Evolutionary conservation across 306 rosid species (phyloP).

Genomic region (Geum urbanum): DNA sequence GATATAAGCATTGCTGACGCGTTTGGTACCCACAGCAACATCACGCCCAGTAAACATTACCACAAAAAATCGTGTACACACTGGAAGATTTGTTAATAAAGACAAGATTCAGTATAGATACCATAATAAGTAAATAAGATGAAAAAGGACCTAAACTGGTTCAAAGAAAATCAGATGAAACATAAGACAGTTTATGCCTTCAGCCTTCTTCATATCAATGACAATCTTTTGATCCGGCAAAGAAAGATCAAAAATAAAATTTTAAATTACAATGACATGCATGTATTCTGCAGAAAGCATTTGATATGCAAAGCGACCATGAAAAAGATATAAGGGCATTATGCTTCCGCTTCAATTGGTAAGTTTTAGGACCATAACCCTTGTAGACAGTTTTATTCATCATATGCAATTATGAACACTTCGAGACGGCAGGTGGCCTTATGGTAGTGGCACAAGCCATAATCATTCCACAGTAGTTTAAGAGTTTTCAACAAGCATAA

Average conservation of each 20-base stretch:
- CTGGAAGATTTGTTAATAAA: conserved; percentile 37
- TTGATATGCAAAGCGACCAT: conserved; percentile 2
- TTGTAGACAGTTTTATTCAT: background rate
- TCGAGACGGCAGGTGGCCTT: background rate
- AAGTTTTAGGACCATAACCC: background rate
- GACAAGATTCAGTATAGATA: conserved; percentile 1
- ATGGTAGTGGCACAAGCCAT: background rate
- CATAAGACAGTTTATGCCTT: conserved; percentile 12
- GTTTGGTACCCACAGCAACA: conserved; percentile 43
- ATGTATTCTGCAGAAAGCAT: conserved; percentile 8
- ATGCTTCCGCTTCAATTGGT: no score
- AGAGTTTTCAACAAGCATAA: conserved; percentile 4
- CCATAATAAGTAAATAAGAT: background rate
- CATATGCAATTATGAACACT: background rate
- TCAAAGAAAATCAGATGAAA: conserved; percentile 13
- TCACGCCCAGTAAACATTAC: conserved; percentile 73
- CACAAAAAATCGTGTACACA: conserved; percentile 80
- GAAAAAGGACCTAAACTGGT: conserved; percentile 11
- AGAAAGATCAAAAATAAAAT: background rate
- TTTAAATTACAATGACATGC: background rate
- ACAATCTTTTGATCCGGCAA: background rate
- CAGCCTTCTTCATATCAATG: background rate
- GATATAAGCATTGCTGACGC: conserved; percentile 56
- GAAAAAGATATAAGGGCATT: background rate
- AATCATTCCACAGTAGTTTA: background rate